Evolutionary conservation across 352 stramenopile species (phyloP), one percentile per base, ranked within the genome.

Genomic region (Peronosclerospora sorghi): DNA sequence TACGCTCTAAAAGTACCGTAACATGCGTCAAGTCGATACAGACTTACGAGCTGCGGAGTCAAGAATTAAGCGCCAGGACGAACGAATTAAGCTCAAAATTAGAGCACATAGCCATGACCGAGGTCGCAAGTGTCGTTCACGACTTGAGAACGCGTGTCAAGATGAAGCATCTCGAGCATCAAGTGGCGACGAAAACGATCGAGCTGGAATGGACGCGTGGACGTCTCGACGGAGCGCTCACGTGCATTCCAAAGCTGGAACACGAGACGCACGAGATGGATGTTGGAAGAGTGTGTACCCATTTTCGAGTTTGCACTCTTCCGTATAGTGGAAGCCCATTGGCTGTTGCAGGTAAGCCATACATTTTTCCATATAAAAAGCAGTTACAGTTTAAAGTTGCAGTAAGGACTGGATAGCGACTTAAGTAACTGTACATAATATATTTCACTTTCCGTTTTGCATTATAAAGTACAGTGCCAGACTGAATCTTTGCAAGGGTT

Each of bases 121-220:
- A 78, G 35, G 58, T 82, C 5, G 12, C 49, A 20, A 10, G 29
- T 8, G 56, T 69, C n/a, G 13, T 84, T 17, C 30, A 38, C 2
- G 62, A 68, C 23, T 20, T 78, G 15, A 51, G 74, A 21, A 49
- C 45, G 12, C 47, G 32, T 13, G 66, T 84, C 12, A 66, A 70
- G 32, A 14, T 61, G 6, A 5, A 32, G 0, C 20, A 40, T n/a
- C 14, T 62, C 3, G 20, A 46, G n/a, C 27, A 44, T 0, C 5
- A 56, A 1, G 3, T 63, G 1, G 12, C 24, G 37, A 42, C 32
- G 12, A 24, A 14, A 2, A 34, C 62, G 2, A 34, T 63, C 23
- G 21, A 53, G 34, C 37, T 51, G 1, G 35, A 68, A 9, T 49
- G 55, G 35, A 17, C 41, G 2, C 8, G 36, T 20, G 56, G 49